These are phyloP conservation scores for Phytophthora tubulina DNA, from an alignment of 352 stramenopile genomes.

Conservation along the genomic window DNA sequence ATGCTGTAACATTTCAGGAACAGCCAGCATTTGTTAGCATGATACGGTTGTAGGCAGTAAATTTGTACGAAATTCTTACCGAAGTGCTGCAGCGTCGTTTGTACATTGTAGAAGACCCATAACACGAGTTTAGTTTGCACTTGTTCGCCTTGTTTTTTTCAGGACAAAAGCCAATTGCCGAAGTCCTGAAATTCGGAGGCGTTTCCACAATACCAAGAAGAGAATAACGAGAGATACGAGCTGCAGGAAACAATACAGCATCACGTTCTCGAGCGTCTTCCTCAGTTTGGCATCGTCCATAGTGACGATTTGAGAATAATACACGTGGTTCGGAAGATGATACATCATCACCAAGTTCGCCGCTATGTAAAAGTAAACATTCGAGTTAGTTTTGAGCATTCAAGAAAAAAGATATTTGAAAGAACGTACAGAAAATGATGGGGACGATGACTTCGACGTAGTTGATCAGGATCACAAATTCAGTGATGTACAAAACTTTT, in stretches of 20 bases:
- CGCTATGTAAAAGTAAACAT: constrained; percentile 6
- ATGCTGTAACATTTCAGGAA: constrained; percentile 9
- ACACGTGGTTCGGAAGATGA: constrained; percentile 41
- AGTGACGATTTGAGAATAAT: constrained; percentile 40
- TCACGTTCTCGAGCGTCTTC: constrained; percentile 32
- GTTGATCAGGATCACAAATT: constrained; percentile 57
- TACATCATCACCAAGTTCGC: constrained; percentile 39
- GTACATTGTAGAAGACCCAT: constrained; percentile 54
- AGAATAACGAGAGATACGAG: constrained; percentile 49
- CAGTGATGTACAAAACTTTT: constrained; percentile 49
- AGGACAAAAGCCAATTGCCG: constrained; percentile 55
- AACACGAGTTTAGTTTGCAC: constrained; percentile 51
- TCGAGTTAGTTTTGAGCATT: not conserved
- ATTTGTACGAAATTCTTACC: constrained; percentile 16
- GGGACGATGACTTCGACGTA: constrained; percentile 55
- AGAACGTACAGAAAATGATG: constrained; percentile 50
- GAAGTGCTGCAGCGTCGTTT: constrained; percentile 42
- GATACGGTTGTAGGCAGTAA: not conserved
- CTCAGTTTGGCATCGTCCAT: constrained; percentile 28
- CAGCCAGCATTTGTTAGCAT: not conserved
- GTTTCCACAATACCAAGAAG: constrained; percentile 23
- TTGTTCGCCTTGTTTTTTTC: constrained; percentile 40
- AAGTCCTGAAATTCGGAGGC: constrained; percentile 37
- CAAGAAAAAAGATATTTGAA: not conserved
- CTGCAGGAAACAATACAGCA: constrained; percentile 49